Conservation (phyloP, 2,329 filamentous ascomycete genomes). For the Apiospora sp. region DNA sequence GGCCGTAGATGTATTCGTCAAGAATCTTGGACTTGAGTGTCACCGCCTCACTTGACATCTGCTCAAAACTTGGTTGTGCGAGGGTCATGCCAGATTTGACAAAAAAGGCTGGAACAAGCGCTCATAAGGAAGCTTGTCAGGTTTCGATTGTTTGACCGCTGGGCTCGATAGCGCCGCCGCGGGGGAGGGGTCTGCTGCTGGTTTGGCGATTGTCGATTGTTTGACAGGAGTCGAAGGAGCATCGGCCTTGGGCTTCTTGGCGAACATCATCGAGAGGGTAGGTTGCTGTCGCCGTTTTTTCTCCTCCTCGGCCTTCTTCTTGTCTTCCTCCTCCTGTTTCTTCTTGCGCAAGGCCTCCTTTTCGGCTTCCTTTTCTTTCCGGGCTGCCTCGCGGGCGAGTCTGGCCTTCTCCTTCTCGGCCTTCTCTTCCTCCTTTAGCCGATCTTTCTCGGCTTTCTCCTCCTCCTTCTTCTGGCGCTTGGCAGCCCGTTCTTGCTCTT, state of each 20-base stretch:
- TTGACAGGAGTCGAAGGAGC: neutral
- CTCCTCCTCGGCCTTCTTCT: conserved; percentile 41
- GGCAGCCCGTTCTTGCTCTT: conserved; percentile 51
- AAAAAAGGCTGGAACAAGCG: conserved; percentile 84
- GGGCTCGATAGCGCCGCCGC: conserved; percentile 37
- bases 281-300: conserved; percentile 16
- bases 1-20: conserved; percentile 59
- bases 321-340: conserved; percentile 58
- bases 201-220: conserved; percentile 26
- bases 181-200: conserved; percentile 24
- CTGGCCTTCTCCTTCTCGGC: conserved; percentile 29
- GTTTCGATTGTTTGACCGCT: conserved; percentile 34
- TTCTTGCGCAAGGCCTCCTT: conserved; percentile 58
- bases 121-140: conserved; percentile 63
- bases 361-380: conserved; percentile 43
- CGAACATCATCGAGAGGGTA: conserved; percentile 21
- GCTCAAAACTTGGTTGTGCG: conserved; percentile 62
- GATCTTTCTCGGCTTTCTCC: conserved; percentile 53
- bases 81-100: conserved; percentile 76
- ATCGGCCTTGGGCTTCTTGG: conserved; percentile 35
- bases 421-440: conserved; percentile 40
- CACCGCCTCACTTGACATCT: conserved; percentile 65
- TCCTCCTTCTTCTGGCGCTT: conserved; percentile 59
- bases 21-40: conserved; percentile 59
- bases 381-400: conserved; percentile 32